A percentile compares a stretch with the other conserved stretches of the same genome.
phyloP scores from a whole-genome alignment of 352 stramenopile genomes.

The Aphanomyces cochlioides region DNA sequence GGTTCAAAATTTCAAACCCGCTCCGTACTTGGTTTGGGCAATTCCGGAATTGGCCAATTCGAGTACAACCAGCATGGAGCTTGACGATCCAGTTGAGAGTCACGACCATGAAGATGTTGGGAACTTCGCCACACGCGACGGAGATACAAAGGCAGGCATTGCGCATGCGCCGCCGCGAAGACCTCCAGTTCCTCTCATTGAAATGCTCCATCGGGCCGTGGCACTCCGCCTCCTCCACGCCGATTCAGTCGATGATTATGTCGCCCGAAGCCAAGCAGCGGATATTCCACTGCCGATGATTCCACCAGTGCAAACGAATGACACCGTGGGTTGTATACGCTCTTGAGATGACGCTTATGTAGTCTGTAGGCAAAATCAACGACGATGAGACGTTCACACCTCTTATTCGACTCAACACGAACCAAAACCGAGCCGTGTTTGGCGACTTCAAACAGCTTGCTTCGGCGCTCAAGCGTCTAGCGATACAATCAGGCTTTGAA shows the following conservation, averaged over 20 bases:
- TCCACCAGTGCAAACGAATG: not conserved
- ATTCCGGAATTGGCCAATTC: conserved; percentile 19
- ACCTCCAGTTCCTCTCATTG: conserved; percentile 11
- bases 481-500: conserved; percentile 29
- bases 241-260: conserved; percentile 6
- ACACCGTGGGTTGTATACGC: not conserved
- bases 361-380: not conserved
- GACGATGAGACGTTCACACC: conserved; percentile 14
- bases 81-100: not conserved
- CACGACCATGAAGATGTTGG: conserved; percentile 12
- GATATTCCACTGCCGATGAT: conserved; percentile 11
- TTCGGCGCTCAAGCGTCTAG: conserved; percentile 27
- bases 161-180: not conserved
- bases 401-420: conserved; percentile 22
- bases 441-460: conserved; percentile 28
- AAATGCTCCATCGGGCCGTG: conserved; percentile 24
- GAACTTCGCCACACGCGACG: not conserved
- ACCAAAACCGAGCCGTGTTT: conserved; percentile 28
- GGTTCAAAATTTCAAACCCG: not conserved
- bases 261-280: conserved; percentile 10
- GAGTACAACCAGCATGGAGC: conserved; percentile 12
- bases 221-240: conserved; percentile 16
- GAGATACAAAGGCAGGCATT: not conserved
- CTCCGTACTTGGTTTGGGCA: conserved; percentile 14
- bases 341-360: not conserved